Percentiles rank a stretch among this genome's conserved stretches.
Conservation (phyloP, 495 filamentous ascomycete species). For the Cercophora sp. region DNA sequence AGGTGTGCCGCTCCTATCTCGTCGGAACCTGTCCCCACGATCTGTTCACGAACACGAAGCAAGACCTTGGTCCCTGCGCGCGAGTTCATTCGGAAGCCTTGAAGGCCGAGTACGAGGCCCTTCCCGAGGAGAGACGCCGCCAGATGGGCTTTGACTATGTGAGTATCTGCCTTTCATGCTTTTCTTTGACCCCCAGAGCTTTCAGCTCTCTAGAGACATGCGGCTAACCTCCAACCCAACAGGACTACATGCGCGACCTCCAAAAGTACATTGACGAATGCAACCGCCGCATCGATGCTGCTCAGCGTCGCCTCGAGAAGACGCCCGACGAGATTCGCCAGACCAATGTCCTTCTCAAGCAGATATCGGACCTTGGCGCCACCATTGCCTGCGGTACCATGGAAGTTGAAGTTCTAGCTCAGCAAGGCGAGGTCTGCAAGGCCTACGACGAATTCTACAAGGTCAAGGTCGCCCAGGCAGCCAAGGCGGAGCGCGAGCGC, state of each 20-base stretch:
- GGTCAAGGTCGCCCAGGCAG: slow-evolving; percentile 70
- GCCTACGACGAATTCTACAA: slow-evolving; percentile 85
- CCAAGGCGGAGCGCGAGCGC: slow-evolving; percentile 79
- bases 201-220: too few relatives aligned
- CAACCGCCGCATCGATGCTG: slow-evolving; percentile 86
- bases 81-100: slow-evolving; percentile 86
- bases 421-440: slow-evolving; percentile 71
- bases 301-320: slow-evolving; percentile 90
- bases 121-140: slow-evolving; percentile 61
- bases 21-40: slow-evolving; percentile 95
- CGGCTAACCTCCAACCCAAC: too few relatives aligned
- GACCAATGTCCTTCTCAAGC: slow-evolving; percentile 88
- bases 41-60: slow-evolving; percentile 99
- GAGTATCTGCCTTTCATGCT: too few relatives aligned
- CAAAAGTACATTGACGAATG: slow-evolving; percentile 94
- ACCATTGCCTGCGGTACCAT: slow-evolving; percentile 78
- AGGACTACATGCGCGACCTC: slow-evolving; percentile 96
- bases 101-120: slow-evolving; percentile 78
- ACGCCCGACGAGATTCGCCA: slow-evolving; percentile 96
- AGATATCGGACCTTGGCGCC: slow-evolving; percentile 75
- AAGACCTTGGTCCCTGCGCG: slow-evolving; percentile 88
- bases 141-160: slow-evolving; percentile 88
- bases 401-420: slow-evolving; percentile 81
- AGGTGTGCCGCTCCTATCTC: slow-evolving; percentile 93
- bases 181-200: too few relatives aligned